Evolutionary conservation across 257 asterid species (phyloP).

Genomic region (Solanum piurae): DNA sequence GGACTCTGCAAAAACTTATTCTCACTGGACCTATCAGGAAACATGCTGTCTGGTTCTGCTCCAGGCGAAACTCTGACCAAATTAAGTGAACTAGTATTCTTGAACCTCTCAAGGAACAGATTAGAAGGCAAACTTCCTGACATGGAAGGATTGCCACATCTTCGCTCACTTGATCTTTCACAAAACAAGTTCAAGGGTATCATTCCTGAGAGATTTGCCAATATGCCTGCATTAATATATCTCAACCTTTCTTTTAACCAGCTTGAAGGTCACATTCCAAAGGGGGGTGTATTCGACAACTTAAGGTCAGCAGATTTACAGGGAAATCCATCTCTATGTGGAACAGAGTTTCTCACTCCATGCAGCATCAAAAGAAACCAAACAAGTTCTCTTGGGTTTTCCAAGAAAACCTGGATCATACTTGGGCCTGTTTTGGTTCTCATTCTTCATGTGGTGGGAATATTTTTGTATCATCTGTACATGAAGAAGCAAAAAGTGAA

Average conservation of each 20-base stretch:
- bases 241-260: constrained; percentile 68
- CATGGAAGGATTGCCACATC: constrained; percentile 21
- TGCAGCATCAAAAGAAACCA: constrained; percentile 13
- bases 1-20: constrained; percentile 47
- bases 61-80: constrained; percentile 26
- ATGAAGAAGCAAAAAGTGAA: constrained; percentile 4
- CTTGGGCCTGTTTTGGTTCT: constrained; percentile 24
- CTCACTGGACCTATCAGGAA: constrained; percentile 51
- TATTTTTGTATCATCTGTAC: background rate
- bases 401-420: constrained; percentile 22
- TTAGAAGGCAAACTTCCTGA: constrained; percentile 50
- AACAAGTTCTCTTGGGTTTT: constrained; percentile 3
- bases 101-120: constrained; percentile 59
- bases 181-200: constrained; percentile 52
- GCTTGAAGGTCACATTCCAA: constrained; percentile 62
- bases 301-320: constrained; percentile 13
- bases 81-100: constrained; percentile 23
- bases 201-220: constrained; percentile 44
- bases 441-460: constrained; percentile 12
- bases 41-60: constrained; percentile 40
- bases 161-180: constrained; percentile 50
- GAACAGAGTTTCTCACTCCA: constrained; percentile 15
- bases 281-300: constrained; percentile 30
- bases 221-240: constrained; percentile 30
- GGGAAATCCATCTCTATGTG: constrained; percentile 64